A percentile compares a stretch with the other conserved stretches of the same genome.
Conservation (phyloP, 2,329 filamentous ascomycete genomes). For the Colletotrichum viniferum region DNA sequence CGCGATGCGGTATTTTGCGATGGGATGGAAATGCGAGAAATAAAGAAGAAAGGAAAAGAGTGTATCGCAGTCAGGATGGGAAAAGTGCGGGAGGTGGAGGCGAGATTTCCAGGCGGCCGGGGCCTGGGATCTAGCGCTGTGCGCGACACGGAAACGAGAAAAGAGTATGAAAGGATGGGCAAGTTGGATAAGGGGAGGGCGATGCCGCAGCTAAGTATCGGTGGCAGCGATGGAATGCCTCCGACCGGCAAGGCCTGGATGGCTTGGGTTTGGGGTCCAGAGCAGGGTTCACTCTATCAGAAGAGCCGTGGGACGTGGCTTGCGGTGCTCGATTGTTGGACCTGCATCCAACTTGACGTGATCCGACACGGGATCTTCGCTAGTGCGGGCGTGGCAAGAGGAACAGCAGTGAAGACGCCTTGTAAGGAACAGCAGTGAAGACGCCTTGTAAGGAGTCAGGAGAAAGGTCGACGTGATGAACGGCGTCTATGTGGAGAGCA, state of each 20-base stretch:
- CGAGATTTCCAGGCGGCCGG: conserved; percentile 16
- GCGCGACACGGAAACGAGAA: conserved; percentile 9
- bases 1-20: not conserved
- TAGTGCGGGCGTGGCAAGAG: conserved; percentile 27
- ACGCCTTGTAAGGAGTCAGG: conserved; percentile 6
- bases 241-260: conserved; percentile 12
- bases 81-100: conserved; percentile 8
- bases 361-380: conserved; percentile 26
- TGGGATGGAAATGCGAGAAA: not conserved
- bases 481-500: not conserved
- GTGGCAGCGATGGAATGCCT: conserved; percentile 5
- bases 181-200: not conserved
- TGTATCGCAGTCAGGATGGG: conserved; percentile 9
- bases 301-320: conserved; percentile 5
- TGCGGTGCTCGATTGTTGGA: conserved; percentile 21
- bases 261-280: conserved; percentile 3
- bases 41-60: conserved; percentile 8
- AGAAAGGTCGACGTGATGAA: not conserved
- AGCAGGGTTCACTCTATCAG: conserved; percentile 13
- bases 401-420: conserved; percentile 5
- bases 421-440: conserved; percentile 14
- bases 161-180: not conserved
- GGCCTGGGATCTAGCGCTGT: conserved; percentile 19
- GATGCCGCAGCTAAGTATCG: conserved; percentile 10
- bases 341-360: conserved; percentile 23